phyloP scores from a whole-genome alignment of 2,329 filamentous ascomycete genomes.

The Cadophora sp. region DNA sequence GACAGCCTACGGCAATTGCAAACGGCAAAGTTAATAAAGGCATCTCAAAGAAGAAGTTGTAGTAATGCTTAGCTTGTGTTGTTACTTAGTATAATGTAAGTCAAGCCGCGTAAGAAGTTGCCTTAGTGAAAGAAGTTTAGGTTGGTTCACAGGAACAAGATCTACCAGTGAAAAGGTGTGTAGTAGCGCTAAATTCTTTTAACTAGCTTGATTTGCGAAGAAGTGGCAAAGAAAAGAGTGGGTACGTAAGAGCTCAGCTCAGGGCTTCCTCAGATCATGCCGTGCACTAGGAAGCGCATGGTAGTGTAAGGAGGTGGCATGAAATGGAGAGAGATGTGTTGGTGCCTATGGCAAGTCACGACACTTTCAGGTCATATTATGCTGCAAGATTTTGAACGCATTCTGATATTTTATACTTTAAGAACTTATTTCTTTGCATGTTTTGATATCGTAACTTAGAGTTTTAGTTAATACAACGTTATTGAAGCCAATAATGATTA shows the following conservation, averaged over 20 bases:
- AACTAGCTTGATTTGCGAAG: slow-evolving; percentile 22
- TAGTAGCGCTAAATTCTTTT: slow-evolving; percentile 18
- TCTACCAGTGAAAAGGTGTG: slow-evolving; percentile 20
- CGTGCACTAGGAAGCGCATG: slow-evolving; percentile 23
- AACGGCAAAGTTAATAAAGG: no score
- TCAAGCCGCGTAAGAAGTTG: slow-evolving; percentile 24
- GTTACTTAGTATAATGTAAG: slow-evolving; percentile 26
- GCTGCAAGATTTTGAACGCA: slow-evolving; percentile 25
- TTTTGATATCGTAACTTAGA: neutral
- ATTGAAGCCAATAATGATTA: slow-evolving; percentile 22
- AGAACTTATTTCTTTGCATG: slow-evolving; percentile 27
- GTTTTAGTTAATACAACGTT: slow-evolving; percentile 3
- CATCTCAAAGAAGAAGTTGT: slow-evolving; percentile 20
- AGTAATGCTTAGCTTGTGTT: slow-evolving; percentile 28
- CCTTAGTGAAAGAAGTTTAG: slow-evolving; percentile 24
- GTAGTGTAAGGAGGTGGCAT: slow-evolving; percentile 23
- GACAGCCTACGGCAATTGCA: no score
- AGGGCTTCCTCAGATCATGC: slow-evolving; percentile 27
- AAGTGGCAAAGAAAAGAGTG: slow-evolving; percentile 22
- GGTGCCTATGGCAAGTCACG: slow-evolving; percentile 25
- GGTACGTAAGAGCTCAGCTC: slow-evolving; percentile 26
- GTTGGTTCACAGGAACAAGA: slow-evolving; percentile 25
- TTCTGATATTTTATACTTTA: slow-evolving; percentile 26
- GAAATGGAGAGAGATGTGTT: slow-evolving; percentile 25
- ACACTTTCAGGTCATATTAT: slow-evolving; percentile 31